phyloP scores from a whole-genome alignment of 176 grass and related monocot genomes.

The Metroxylon sagu region DNA sequence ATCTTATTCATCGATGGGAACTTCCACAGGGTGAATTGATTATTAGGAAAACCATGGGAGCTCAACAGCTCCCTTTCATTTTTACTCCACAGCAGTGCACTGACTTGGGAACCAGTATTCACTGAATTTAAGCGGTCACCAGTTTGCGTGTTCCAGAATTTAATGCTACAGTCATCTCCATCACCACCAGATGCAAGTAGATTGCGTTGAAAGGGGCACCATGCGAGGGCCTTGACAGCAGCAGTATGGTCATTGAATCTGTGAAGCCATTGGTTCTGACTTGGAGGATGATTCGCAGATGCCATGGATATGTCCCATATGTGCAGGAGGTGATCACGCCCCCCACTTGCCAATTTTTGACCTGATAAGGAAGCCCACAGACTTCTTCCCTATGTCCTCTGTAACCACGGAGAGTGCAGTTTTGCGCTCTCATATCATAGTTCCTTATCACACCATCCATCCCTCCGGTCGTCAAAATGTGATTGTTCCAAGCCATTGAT shows the following conservation, averaged over 20 bases:
- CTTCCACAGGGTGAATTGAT: constrained; percentile 31
- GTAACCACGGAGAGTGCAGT: background rate
- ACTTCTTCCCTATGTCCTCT: background rate
- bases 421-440: background rate
- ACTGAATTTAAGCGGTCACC: constrained; percentile 19
- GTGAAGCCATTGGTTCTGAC: constrained; percentile 6
- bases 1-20: constrained; percentile 39
- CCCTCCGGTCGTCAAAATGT: constrained; percentile 1
- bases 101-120: constrained; percentile 19
- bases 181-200: constrained; percentile 2
- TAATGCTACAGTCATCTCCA: background rate
- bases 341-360: constrained; percentile 2
- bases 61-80: constrained; percentile 39
- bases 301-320: constrained; percentile 1
- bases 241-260: background rate
- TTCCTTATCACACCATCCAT: background rate
- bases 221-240: constrained; percentile 2
- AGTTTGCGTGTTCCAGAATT: constrained; percentile 3
- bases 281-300: background rate
- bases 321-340: no score
- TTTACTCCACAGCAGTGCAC: constrained; percentile 30
- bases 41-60: constrained; percentile 31
- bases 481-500: constrained; percentile 5
- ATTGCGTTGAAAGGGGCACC: constrained; percentile 8
- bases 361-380: background rate